Conservation (phyloP, 192 early-diverging fungal genomes). For the Coemansia sp. region DNA sequence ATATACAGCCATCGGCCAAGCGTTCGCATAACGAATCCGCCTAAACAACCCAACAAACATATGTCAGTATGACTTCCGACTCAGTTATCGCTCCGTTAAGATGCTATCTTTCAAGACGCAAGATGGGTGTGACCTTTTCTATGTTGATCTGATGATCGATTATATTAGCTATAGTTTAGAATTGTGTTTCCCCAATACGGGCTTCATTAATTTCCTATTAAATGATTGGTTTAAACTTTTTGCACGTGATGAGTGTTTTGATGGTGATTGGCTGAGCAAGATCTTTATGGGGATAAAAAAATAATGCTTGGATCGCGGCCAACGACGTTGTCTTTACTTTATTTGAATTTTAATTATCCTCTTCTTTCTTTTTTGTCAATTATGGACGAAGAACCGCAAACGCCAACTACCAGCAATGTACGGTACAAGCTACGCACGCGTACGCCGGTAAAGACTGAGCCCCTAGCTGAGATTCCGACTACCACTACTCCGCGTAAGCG, state of each 20-base stretch:
- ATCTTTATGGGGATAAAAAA: not conserved
- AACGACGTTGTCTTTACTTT: not conserved
- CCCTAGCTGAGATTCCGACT: not conserved
- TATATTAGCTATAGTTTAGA: too few species aligned
- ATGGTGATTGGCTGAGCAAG: not conserved
- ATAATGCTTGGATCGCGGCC: not conserved
- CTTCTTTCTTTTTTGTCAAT: slow-evolving; percentile 9
- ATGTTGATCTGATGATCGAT: too few species aligned
- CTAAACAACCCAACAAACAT: too few species aligned
- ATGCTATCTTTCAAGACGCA: too few species aligned
- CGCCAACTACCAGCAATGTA: not conserved
- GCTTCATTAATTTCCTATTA: slow-evolving; percentile 14
- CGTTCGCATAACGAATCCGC: too few species aligned
- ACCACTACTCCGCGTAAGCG: slow-evolving; percentile 36
- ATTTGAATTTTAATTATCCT: not conserved
- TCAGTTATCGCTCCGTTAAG: too few species aligned
- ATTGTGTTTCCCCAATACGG: too few species aligned
- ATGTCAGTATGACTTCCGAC: too few species aligned
- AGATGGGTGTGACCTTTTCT: too few species aligned
- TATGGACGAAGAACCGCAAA: slow-evolving; percentile 22
- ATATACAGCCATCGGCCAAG: too few species aligned
- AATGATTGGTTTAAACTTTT: not conserved
- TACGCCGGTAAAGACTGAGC: slow-evolving; percentile 21
- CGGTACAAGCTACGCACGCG: slow-evolving; percentile 47
- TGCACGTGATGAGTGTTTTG: not conserved